Evolutionary conservation across 192 early-diverging fungal genomes (phyloP).

Genomic region (Entomortierella parvispora): DNA sequence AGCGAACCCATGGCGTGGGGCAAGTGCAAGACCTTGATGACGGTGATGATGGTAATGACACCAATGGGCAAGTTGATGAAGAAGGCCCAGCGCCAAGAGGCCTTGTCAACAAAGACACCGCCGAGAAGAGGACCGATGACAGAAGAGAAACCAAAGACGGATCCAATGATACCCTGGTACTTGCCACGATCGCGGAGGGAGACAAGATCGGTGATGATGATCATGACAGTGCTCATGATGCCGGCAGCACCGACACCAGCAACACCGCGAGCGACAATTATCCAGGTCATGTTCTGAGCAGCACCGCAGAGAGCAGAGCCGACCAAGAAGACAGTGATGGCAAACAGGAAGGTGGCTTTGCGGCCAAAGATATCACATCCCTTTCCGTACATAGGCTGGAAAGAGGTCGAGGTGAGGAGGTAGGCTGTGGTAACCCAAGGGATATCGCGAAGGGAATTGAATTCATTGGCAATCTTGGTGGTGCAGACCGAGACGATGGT

Average conservation of each 20-base stretch:
- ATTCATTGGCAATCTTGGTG: conserved; percentile 69
- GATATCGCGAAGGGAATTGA: conserved; percentile 64
- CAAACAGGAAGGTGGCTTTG: conserved; percentile 68
- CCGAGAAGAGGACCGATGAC: conserved; percentile 58
- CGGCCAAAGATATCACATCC: conserved; percentile 83
- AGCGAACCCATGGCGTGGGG: conserved; percentile 59
- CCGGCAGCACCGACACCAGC: conserved; percentile 79
- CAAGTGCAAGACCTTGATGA: conserved; percentile 66
- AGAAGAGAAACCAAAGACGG: conserved; percentile 61
- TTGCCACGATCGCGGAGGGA: conserved; percentile 72
- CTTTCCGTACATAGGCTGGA: conserved; percentile 63
- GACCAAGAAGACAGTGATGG: conserved; percentile 70
- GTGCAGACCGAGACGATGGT: conserved; percentile 80
- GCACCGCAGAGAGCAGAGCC: conserved; percentile 76
- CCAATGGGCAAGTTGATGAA: conserved; percentile 72
- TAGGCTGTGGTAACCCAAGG: conserved; percentile 73
- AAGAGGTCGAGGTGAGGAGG: conserved; percentile 71
- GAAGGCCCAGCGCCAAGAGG: conserved; percentile 69
- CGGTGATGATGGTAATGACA: conserved; percentile 50
- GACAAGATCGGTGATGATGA: conserved; percentile 80
- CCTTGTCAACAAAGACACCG: conserved; percentile 62
- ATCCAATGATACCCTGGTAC: conserved; percentile 68
- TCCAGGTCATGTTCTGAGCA: conserved; percentile 57
- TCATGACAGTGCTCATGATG: conserved; percentile 66
- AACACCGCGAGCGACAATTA: conserved; percentile 78